Conservation (phyloP, 2,329 filamentous ascomycete genomes). For the Alternaria ethzedia region DNA sequence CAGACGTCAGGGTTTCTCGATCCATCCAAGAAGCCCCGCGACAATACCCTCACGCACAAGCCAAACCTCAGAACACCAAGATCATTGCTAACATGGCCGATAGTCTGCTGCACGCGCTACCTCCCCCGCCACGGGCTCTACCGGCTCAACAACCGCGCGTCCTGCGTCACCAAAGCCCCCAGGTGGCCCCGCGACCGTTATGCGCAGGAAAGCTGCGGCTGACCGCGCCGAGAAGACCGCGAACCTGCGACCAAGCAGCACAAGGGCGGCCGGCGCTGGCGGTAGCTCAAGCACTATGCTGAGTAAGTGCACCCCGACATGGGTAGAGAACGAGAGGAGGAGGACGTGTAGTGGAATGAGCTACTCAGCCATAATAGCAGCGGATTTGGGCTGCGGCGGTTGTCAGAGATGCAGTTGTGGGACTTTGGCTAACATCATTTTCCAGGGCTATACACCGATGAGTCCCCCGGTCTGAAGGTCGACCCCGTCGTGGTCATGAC, state of each 20-base stretch:
- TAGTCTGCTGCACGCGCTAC: constrained; percentile 40
- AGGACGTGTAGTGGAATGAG: neutral
- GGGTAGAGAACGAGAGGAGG: neutral
- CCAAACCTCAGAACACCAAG: neutral
- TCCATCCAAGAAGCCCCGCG: neutral
- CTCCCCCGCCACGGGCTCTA: constrained; percentile 51
- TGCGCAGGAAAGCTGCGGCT: constrained; percentile 91
- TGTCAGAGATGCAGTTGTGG: neutral
- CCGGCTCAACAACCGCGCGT: constrained; percentile 74
- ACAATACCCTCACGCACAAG: neutral
- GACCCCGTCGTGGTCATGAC: constrained; percentile 98
- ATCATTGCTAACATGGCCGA: constrained; percentile 1
- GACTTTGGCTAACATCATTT: constrained; percentile 20
- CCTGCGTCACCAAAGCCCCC: constrained; percentile 87
- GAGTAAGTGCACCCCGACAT: constrained; percentile 67
- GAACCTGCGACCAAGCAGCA: constrained; percentile 91
- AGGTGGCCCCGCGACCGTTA: constrained; percentile 92
- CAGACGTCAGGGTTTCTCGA: neutral
- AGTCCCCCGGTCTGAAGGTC: constrained; percentile 95
- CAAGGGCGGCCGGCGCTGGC: constrained; percentile 89
- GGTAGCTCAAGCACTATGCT: constrained; percentile 98
- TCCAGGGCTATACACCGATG: constrained; percentile 94
- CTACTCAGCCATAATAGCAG: neutral
- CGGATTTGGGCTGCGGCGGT: neutral
- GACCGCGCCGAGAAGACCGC: constrained; percentile 97